phyloP scores from a whole-genome alignment of 139 green algal genomes.

The Picochlorum sp. region DNA sequence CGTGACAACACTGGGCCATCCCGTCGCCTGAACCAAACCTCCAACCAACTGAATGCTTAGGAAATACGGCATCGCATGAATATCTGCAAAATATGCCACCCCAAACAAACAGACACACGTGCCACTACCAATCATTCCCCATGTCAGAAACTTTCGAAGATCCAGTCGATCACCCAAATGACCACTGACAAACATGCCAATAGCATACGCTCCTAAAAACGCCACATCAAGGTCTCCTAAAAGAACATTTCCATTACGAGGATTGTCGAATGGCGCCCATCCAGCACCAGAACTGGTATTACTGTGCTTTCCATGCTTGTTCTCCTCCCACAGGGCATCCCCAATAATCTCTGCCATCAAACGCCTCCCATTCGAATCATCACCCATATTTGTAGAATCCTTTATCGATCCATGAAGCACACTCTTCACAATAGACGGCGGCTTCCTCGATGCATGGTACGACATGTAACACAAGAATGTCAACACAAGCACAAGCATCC shows the following conservation, averaged over 20 bases:
- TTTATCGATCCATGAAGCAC: constrained; percentile 14
- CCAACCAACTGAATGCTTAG: constrained; percentile 51
- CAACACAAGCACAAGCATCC: constrained; percentile 64
- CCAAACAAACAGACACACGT: constrained; percentile 68
- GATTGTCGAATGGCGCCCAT: constrained; percentile 88
- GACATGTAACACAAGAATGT: constrained; percentile 85
- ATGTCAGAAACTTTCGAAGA: constrained; percentile 79
- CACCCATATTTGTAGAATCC: neutral
- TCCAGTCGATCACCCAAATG: constrained; percentile 83
- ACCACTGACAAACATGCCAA: constrained; percentile 88
- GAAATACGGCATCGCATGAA: constrained; percentile 82
- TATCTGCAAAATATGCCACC: constrained; percentile 71
- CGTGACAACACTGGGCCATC: constrained; percentile 87
- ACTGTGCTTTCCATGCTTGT: neutral
- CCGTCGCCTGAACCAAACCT: constrained; percentile 83
- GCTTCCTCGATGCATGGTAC: constrained; percentile 88
- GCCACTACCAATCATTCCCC: constrained; percentile 79
- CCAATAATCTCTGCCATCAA: neutral
- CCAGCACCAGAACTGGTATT: neutral
- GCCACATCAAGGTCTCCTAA: constrained; percentile 81
- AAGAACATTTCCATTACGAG: constrained; percentile 54
- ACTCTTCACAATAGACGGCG: constrained; percentile 84
- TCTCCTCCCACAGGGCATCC: neutral
- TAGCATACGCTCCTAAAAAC: constrained; percentile 82
- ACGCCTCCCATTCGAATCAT: neutral